These are phyloP conservation scores for Hyaloscypha variabilis DNA, from an alignment of 495 filamentous ascomycete species.

Conservation along the genomic window DNA sequence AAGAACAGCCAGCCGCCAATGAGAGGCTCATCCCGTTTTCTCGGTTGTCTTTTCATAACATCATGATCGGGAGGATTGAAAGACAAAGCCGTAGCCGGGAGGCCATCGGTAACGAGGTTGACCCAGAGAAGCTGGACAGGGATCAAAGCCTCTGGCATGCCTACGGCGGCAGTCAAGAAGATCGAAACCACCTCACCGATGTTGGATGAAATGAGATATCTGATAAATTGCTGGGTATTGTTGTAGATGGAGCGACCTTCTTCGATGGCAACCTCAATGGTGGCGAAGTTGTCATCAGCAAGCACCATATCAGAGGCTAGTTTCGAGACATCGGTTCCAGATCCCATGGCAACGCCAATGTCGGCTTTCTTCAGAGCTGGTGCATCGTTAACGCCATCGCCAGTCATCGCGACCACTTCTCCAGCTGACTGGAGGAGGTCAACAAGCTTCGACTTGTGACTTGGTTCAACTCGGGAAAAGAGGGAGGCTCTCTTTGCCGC, in stretches of 20 bases:
- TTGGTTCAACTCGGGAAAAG: constrained; percentile 96
- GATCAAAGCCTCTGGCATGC: constrained; percentile 97
- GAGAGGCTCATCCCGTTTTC: constrained; percentile 89
- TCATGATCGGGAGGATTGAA: constrained; percentile 98
- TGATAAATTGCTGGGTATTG: constrained; percentile 99
- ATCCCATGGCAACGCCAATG: constrained; percentile 99
- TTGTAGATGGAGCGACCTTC: constrained; percentile 98
- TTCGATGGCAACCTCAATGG: constrained; percentile 93
- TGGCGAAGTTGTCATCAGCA: constrained; percentile 98
- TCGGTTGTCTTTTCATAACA: constrained; percentile 89
- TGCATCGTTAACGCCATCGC: constrained; percentile 98
- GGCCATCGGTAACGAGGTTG: constrained; percentile 96
- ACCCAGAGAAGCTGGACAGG: constrained; percentile 99
- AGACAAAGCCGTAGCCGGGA: constrained; percentile 93
- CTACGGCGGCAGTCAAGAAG: constrained; percentile 94
- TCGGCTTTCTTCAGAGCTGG: constrained; percentile 98
- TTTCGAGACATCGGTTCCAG: constrained; percentile 96
- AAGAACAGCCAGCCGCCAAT: constrained; percentile 97
- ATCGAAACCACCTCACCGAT: constrained; percentile 99
- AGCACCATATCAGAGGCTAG: constrained; percentile 98
- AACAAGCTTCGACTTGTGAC: constrained; percentile 93
- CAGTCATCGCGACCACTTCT: constrained; percentile 99
- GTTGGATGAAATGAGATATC: constrained; percentile 98
- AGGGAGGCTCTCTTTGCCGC: constrained; percentile 86
- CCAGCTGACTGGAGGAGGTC: constrained; percentile 92